Evolutionary conservation across 78 protist species (phyloP), one percentile per base, ranked within the genome.

Genomic region (Creolimax fragrantissima): DNA sequence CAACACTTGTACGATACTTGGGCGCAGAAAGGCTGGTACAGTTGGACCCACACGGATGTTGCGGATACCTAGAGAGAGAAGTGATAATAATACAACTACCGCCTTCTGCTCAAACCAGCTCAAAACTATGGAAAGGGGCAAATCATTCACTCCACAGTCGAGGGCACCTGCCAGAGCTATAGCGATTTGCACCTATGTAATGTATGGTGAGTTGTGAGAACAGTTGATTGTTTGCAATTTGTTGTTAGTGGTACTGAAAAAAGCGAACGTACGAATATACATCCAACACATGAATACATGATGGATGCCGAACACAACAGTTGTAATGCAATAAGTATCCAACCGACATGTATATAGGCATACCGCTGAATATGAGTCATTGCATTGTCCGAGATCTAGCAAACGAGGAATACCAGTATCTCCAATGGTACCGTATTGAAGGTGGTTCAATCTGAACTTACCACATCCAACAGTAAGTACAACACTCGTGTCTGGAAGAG

Each of bases 51-150:
- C 11, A 42, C 74, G 47, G 91, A 97, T 97, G 95, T 94, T 92
- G 44, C 83, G 41, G 84, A 96, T 4, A 47, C 95, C 96, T 37
- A 97, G 93, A 58, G 39, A 74, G 11, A 97, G 95, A 45, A 96
- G 90, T 42, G 97, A 42, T 24, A 96, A 92, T 35, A 96, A 88
- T 37, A 93, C 89, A 43, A 95, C 97, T 24, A 97, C 94, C 43
- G 98, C 98, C 96, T 97, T 97, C 89, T 96, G 97, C 89, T 96
- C 97, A 90, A 96, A 95, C 97, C 98, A 58, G n/a, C 91, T 7
- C 44, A 93, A 42, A 37, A 24, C 66, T 37, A 85, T 2, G 43
- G 95, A 93, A 39, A 97, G 83, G 36, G 98, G 98, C 37, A 96
- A 93, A 81, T 89, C 95, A 44, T 90, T 90, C 81, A 95, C 89